These are phyloP conservation scores for Melastoma malabathricum DNA, from an alignment of 345 rosid species.

Conservation along the genomic window DNA sequence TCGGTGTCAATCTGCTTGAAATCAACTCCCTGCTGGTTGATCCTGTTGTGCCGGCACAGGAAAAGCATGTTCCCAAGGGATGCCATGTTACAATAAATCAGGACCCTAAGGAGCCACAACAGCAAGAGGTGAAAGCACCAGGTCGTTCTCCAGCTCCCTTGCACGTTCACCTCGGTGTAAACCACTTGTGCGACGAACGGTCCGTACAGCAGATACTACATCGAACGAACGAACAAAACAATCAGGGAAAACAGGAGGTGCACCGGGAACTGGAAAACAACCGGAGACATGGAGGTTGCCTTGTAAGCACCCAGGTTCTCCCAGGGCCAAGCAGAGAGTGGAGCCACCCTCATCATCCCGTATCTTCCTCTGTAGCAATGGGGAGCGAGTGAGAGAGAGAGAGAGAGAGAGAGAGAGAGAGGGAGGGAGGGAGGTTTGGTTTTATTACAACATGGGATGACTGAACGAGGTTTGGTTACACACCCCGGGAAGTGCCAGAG, in stretches of 20 bases:
- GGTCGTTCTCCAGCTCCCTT: constrained; percentile 15
- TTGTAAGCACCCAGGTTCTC: constrained; percentile 59
- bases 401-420: too few species aligned
- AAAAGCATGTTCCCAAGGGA: constrained; percentile 48
- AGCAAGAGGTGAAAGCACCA: constrained; percentile 62
- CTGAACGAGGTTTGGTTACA: too few species aligned
- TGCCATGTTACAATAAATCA: constrained; percentile 25
- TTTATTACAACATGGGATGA: too few species aligned
- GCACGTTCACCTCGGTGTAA: constrained; percentile 34
- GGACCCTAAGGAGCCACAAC: constrained; percentile 28
- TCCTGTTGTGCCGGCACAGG: constrained; percentile 36
- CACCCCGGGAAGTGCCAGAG: too few species aligned
- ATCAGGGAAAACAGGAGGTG: not conserved
- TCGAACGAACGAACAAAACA: not conserved
- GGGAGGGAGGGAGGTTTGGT: too few species aligned
- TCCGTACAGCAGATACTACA: constrained; percentile 61
- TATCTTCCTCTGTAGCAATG: too few species aligned
- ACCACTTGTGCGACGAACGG: constrained; percentile 50
- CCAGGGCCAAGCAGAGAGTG: constrained; percentile 88
- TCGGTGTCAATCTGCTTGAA: constrained; percentile 85
- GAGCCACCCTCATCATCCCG: constrained; percentile 36
- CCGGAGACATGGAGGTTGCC: constrained; percentile 20
- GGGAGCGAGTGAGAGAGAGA: too few species aligned
- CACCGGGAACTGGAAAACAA: not conserved
- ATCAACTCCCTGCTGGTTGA: constrained; percentile 54